These are phyloP conservation scores for Sphenostylis stenocarpa DNA, from an alignment of 306 rosid genomes.

Conservation along the genomic window DNA sequence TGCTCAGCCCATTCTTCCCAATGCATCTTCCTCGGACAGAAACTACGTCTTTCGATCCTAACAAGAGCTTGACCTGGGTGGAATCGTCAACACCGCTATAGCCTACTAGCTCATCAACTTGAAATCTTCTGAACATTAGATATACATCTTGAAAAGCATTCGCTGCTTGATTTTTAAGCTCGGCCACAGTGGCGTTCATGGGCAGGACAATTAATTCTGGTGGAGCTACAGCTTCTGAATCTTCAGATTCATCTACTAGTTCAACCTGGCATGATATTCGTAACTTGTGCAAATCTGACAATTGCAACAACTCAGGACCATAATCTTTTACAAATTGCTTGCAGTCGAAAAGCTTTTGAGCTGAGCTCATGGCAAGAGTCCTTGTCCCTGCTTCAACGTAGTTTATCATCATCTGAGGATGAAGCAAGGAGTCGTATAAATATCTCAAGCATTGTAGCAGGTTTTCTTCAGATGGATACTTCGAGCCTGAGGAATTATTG, in stretches of 20 bases:
- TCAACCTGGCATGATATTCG: slow-evolving; percentile 65
- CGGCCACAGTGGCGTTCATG: slow-evolving; percentile 59
- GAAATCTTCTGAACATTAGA: slow-evolving; percentile 66
- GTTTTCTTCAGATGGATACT: slow-evolving; percentile 62
- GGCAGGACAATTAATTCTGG: slow-evolving; percentile 67
- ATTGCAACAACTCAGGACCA: slow-evolving; percentile 42
- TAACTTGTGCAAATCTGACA: slow-evolving; percentile 34
- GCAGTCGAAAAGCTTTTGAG: slow-evolving; percentile 88
- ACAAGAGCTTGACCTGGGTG: slow-evolving; percentile 61
- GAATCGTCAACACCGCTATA: slow-evolving; percentile 67
- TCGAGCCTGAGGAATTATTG: slow-evolving; percentile 42
- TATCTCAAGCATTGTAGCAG: slow-evolving; percentile 68
- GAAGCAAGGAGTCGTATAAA: slow-evolving; percentile 74
- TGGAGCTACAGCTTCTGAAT: slow-evolving; percentile 50
- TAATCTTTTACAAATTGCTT: slow-evolving; percentile 90
- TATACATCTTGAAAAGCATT: slow-evolving; percentile 88
- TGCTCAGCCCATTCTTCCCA: slow-evolving; percentile 61
- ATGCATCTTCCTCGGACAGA: slow-evolving; percentile 69
- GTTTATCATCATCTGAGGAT: slow-evolving; percentile 65
- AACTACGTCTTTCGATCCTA: slow-evolving; percentile 54
- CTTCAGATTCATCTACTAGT: slow-evolving; percentile 62
- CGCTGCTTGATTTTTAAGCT: slow-evolving; percentile 68
- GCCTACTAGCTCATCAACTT: slow-evolving; percentile 69
- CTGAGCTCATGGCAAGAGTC: slow-evolving; percentile 58
- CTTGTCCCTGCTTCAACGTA: slow-evolving; percentile 54